Base-by-base conservation (phyloP, 31 red algal species). In the Pterothamnion heteromorphum region DNA sequence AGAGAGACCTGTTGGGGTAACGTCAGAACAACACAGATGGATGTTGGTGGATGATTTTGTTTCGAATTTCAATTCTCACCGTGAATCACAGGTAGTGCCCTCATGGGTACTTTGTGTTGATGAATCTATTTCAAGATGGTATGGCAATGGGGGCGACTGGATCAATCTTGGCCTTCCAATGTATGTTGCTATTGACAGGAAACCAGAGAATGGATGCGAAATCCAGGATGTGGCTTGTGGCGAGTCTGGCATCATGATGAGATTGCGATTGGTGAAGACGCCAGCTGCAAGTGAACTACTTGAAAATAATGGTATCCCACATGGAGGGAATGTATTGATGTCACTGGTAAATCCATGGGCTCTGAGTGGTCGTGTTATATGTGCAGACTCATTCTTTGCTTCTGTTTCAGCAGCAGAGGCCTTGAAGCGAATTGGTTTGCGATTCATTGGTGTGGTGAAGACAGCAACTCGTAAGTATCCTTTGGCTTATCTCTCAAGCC, bases 191-290 rank as follows among this genome's bases (percentile, higher is more conserved):
- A 4, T 93, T 24, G 92, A 93, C 43, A 3, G 92, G 4, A 93
- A 89, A 81, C 91, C 87, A 0, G 86, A 95, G 23, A 95, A 93
- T 89, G 90, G 91, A 35, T 95, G 83, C 74, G 91, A 95, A 64
- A 27, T 92, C 0, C 35, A 92, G 43, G 90, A 0, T 30, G 89
- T 44, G 3, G 36, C 0, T 44, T 85, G 89, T 18, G 57, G 93
- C 4, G 58, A 34, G 43, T 57, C 39, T 72, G 84, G 71, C 44
- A 89, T 93, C 0, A 74, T 89, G 51, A 64, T 64, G 51, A 9
- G 51, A 18, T n/a, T 64, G 51, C 9, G n/a, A n/a, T n/a, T 64
- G 9, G 51, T 64, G 14, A 64, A 64, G 51, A 64, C 51, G 51
- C 14, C 51, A 18, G 51, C 51, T 18, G n/a, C 51, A 64, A 9